Evolutionary conservation across 805 yeast genomes (phyloP).

Genomic region (Candida boleticola): DNA sequence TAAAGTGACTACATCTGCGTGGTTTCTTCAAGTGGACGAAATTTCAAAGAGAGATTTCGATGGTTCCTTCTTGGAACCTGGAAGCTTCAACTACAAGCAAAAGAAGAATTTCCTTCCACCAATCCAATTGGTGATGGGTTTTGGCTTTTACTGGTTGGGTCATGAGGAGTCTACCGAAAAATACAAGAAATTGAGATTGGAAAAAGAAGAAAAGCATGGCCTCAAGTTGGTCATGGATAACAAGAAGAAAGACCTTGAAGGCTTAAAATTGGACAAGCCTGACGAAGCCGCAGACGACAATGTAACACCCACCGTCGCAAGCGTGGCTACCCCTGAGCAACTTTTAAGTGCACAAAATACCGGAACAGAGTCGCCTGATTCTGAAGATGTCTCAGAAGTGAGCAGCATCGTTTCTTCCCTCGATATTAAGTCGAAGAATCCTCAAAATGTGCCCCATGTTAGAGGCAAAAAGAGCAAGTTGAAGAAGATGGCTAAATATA

Average conservation of each 20-base stretch:
- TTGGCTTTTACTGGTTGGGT: constrained; percentile 74
- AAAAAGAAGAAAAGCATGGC: constrained; percentile 38
- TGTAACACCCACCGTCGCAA: background rate
- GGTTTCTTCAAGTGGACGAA: constrained; percentile 73
- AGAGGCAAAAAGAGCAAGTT: constrained; percentile 86
- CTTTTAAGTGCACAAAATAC: background rate
- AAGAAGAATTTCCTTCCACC: constrained; percentile 68
- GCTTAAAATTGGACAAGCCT: constrained; percentile 7
- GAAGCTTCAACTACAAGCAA: constrained; percentile 55
- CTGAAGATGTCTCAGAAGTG: constrained; percentile 1
- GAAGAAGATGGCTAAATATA: constrained; percentile 84
- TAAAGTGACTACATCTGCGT: constrained; percentile 76
- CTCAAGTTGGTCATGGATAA: constrained; percentile 32
- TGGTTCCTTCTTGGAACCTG: constrained; percentile 57
- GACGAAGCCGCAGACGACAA: constrained; percentile 2
- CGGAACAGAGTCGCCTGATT: background rate
- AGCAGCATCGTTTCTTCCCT: background rate
- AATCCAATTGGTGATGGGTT: constrained; percentile 84
- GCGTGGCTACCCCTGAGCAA: background rate
- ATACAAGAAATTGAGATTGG: constrained; percentile 23
- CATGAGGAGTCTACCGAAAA: constrained; percentile 52
- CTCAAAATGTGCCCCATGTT: constrained; percentile 34
- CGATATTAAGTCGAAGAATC: constrained; percentile 1
- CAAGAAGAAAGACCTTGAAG: constrained; percentile 38
- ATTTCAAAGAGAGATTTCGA: constrained; percentile 70